Evolutionary conservation across 306 rosid species (phyloP), one percentile per base, ranked within the genome.

Genomic region (Trifolium dubium): DNA sequence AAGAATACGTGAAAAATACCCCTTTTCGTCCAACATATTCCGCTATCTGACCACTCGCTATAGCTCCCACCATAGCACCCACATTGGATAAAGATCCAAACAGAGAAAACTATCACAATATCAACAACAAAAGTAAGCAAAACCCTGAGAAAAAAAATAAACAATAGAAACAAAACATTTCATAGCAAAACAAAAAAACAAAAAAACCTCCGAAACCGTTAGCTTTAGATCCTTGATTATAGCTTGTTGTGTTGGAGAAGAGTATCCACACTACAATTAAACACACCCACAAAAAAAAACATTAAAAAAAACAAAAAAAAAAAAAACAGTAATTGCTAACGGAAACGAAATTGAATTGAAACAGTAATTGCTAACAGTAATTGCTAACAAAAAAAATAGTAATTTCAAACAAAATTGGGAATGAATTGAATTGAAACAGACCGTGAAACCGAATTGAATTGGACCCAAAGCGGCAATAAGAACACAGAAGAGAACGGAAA

Each of bases 61-160:
- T 85, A 65, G 97, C 97, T 34, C 97, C 97, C 68, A 91, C 91
- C 97, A 91, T 87, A 0, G 97, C 95, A 31, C 97, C 97, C 71
- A 91, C 97, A 70, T 91, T 91, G 14, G 97, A 87, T 44, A 91
- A 82, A 64, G 97, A 91, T 69, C 97, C 97, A 59, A 91, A 89
- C 67, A 87, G 0, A 66, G 97, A 92, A 64, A 80, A 92, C 97
- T 92, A 81, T 12, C 29, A 40, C 68, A 51, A 74, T 14, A 61
- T n/a, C 18, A 80, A 58, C 15, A 28, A 77, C 55, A 58, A n/a
- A 60, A 35, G 3, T 14, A 44, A 58, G 6, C 12, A 55, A 55
- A 58, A 14, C 40, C 68, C 31, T n/a, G 5, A 43, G 4, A 40
- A 53, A 17, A 54, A 23, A 46, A 29, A 32, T 12, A 58, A 56